These are phyloP conservation scores for Prunus padus DNA, from an alignment of 306 rosid species.

Conservation along the genomic window DNA sequence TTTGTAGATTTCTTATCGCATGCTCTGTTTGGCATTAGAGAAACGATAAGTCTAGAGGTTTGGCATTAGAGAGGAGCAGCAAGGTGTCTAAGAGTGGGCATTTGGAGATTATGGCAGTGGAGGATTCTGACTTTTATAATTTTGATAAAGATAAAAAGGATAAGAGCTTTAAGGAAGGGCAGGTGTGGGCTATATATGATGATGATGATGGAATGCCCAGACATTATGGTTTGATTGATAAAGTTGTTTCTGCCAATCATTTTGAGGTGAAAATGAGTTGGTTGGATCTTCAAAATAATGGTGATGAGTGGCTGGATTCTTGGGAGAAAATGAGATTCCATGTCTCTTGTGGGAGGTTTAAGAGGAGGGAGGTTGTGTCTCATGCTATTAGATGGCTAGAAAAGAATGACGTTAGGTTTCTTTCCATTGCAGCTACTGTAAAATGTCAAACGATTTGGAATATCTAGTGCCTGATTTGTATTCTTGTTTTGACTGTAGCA, in stretches of 20 bases:
- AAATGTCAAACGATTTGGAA: too few species aligned
- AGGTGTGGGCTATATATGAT: slow-evolving; percentile 84
- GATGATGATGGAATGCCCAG: slow-evolving; percentile 90
- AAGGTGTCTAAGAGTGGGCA: slow-evolving; percentile 24
- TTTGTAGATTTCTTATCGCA: too few species aligned
- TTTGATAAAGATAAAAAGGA: slow-evolving; percentile 76
- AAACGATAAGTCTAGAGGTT: slow-evolving; percentile 25
- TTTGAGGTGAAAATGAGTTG: slow-evolving; percentile 77
- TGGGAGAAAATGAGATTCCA: slow-evolving; percentile 59
- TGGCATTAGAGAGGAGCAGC: slow-evolving; percentile 19
- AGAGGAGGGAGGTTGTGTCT: slow-evolving; percentile 70
- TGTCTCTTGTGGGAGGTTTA: too few species aligned
- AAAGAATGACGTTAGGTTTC: slow-evolving; percentile 48
- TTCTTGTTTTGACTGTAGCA: too few species aligned
- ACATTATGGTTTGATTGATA: slow-evolving; percentile 71
- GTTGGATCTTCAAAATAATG: slow-evolving; percentile 63
- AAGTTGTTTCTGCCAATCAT: slow-evolving; percentile 57
- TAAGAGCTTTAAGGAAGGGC: slow-evolving; percentile 80
- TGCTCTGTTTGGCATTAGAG: too few species aligned
- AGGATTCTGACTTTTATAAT: slow-evolving; percentile 76
- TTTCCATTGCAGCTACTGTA: too few species aligned
- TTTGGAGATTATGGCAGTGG: slow-evolving; percentile 53
- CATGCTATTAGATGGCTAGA: slow-evolving; percentile 64
- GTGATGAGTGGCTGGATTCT: slow-evolving; percentile 42
- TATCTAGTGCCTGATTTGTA: too few species aligned